Base-by-base conservation (phyloP, 2,329 filamentous ascomycete species). In the Pseudofabraea citricarpa region DNA sequence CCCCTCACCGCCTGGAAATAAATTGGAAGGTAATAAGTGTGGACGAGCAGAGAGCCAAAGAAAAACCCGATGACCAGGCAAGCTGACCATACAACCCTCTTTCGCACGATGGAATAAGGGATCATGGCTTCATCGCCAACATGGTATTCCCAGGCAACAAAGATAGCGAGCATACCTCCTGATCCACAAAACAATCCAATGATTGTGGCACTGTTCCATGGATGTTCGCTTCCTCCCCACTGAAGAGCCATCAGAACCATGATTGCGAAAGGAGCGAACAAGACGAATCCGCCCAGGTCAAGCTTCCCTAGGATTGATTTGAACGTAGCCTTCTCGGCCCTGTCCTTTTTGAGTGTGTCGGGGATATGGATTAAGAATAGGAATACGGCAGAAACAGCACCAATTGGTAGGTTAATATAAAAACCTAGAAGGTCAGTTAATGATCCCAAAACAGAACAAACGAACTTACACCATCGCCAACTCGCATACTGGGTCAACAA, bases 1-100 rank as follows among this genome's bases (percentile, higher is more conserved):
- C 60, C 62, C 42, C 61, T 64, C 44, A 75, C 64, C 22, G 66
- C 62, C 58, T 75, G 70, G 56, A 76, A 73, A 60, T 71, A 74
- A 44, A 74, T 62, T 2, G 72, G 68, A 6, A 74, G 56, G 43
- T 71, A 72, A 54, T 67, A 71, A 39, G 80, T 18, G 2, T 29
- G 16, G 4, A 27, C 37, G 3, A 56, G 21, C 35, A 51, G 26
- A 13, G 15, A 32, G 6, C 46, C 51, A 20, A 49, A 45, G 15
- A 48, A 47, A 35, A 52, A 54, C 9, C 41, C 36, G 6, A 45
- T 49, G 19, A 36, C 20, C 6, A 55, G 2, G 8, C 43, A 50
- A 20, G 48, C 46, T 41, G 40, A 42, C 45, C 40, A 51, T 1
- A 64, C 51, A 19, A 48, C 37, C 6, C 55, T 41, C 19, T 56